Evolutionary conservation across 768 basidiomycete genomes (phyloP).

Genomic region (Suillus weaverae): DNA sequence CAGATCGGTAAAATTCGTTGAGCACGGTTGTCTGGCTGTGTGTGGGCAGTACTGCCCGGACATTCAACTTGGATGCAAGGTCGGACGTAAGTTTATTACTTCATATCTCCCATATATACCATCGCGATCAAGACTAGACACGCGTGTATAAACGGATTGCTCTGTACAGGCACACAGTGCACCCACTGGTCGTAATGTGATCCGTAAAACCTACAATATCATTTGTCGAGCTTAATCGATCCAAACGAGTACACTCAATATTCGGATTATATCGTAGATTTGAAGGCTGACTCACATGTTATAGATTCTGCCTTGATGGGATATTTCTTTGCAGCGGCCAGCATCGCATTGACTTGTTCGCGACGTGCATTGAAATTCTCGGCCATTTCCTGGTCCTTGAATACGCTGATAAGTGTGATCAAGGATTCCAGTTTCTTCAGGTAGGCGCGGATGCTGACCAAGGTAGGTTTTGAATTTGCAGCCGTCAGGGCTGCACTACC

Average conservation of each 20-base stretch:
- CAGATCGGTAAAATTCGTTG: background rate
- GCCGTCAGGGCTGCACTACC: background rate
- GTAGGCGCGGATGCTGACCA: background rate
- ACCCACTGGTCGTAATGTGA: slow-evolving; percentile 55
- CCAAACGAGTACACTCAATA: slow-evolving; percentile 38
- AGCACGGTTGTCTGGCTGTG: background rate
- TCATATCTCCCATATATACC: slow-evolving; percentile 26
- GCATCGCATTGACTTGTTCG: background rate
- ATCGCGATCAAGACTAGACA: slow-evolving; percentile 50
- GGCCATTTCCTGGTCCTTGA: background rate
- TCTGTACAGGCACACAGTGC: slow-evolving; percentile 62
- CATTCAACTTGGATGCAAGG: background rate
- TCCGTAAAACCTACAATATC: slow-evolving; percentile 42
- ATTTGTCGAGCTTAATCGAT: background rate
- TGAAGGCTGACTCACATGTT: slow-evolving; percentile 33
- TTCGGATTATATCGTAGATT: slow-evolving; percentile 65
- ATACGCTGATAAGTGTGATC: background rate
- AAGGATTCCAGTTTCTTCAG: background rate
- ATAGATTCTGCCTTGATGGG: background rate
- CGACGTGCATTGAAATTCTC: background rate
- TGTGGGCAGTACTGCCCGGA: background rate
- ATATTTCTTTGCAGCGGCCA: background rate
- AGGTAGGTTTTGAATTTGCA: background rate
- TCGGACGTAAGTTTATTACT: background rate
- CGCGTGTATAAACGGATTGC: slow-evolving; percentile 50